Evolutionary conservation across 208 protist genomes (phyloP).

Genomic region (Wallacemonas sp.): DNA sequence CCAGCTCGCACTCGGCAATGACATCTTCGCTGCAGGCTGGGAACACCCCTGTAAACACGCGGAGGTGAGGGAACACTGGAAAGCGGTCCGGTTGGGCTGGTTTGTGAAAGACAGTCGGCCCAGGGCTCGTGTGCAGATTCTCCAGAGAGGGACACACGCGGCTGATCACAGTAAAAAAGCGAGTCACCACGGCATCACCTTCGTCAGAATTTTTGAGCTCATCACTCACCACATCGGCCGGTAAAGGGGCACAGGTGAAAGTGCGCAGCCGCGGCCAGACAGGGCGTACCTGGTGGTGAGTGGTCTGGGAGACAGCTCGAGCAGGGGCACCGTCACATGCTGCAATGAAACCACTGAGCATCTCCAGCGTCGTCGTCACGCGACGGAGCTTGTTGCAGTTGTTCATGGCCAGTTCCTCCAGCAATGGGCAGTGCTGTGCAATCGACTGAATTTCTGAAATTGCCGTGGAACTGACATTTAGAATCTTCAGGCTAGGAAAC

Average conservation of each 20-base stretch:
- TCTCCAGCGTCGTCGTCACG: background rate
- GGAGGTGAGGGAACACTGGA: background rate
- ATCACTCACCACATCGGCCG: background rate
- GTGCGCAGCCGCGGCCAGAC: background rate
- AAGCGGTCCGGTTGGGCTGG: background rate
- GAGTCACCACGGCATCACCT: background rate
- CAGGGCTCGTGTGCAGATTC: background rate
- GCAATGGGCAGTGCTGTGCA: background rate
- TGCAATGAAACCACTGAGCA: background rate
- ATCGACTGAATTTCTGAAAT: background rate
- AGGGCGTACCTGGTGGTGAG: no score
- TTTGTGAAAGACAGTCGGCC: background rate
- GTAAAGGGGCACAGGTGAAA: background rate
- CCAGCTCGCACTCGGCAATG: background rate
- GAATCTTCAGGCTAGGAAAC: background rate
- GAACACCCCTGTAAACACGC: background rate
- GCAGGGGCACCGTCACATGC: no score
- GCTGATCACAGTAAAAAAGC: background rate
- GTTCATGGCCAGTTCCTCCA: background rate
- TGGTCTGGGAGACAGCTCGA: background rate
- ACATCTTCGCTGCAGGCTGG: background rate
- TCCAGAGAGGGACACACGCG: background rate
- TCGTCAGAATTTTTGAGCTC: background rate
- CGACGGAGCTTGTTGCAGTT: background rate
- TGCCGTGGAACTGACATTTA: background rate